Percentiles rank a stretch among this genome's conserved stretches.
Evolutionary conservation across 2,329 filamentous ascomycete genomes (phyloP).

Genomic region (Plectosphaerella cucumerina): DNA sequence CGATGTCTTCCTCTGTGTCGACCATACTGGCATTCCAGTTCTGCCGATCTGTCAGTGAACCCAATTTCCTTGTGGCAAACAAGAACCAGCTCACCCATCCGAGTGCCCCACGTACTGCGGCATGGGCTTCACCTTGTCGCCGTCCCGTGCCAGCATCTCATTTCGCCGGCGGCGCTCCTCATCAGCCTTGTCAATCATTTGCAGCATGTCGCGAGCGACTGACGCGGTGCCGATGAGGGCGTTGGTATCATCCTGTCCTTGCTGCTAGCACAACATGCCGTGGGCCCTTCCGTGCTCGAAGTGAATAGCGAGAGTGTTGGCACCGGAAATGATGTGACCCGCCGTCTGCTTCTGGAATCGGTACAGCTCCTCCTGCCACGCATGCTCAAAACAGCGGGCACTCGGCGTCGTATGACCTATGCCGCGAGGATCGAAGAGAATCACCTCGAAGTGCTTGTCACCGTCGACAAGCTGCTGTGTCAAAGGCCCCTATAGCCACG

Average conservation of each 20-base stretch:
- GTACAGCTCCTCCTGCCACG: not conserved
- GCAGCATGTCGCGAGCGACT: conserved; percentile 10
- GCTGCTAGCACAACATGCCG: not conserved
- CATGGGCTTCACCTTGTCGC: conserved; percentile 5
- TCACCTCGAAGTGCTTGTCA: conserved; percentile 29
- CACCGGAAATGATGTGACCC: conserved; percentile 8
- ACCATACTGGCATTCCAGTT: not conserved
- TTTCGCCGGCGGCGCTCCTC: not conserved
- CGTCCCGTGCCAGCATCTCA: not conserved
- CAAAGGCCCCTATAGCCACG: too few relatives aligned
- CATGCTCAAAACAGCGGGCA: conserved; percentile 4
- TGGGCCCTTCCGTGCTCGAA: conserved; percentile 7
- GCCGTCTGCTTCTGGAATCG: conserved; percentile 10
- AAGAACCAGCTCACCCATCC: conserved; percentile 33
- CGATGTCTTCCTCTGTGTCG: not conserved
- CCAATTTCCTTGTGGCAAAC: too few relatives aligned
- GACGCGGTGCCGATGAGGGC: conserved; percentile 1
- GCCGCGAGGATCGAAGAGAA: conserved; percentile 37
- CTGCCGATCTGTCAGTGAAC: not conserved
- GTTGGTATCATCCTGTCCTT: not conserved
- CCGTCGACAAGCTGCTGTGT: conserved; percentile 17
- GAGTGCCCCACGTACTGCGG: conserved; percentile 39
- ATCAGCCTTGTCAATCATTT: conserved; percentile 6
- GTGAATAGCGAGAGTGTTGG: not conserved
- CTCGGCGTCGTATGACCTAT: conserved; percentile 13